Evolutionary conservation across 768 basidiomycete species (phyloP), one percentile per base, ranked within the genome.

Genomic region (Floccularia luteovirens): DNA sequence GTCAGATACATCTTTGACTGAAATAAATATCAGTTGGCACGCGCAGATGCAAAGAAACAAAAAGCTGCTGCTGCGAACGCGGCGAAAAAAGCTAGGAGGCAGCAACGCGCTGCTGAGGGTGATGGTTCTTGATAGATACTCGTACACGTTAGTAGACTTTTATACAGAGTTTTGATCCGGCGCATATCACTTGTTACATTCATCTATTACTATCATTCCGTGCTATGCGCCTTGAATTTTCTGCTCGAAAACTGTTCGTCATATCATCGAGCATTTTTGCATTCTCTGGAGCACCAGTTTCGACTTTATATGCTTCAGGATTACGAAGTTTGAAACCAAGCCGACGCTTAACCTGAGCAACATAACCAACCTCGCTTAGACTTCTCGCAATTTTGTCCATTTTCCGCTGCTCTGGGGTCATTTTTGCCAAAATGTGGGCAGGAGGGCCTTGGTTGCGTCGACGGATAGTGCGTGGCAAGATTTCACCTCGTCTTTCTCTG

Each of bases 1-100:
- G 34, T 38, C 30, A 36, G 11, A 31, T 34, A 8, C 13, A 19
- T 32, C 20, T 31, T 14, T 31, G 2, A 39, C 31, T 31, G 24
- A 22, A 24, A 30, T 10, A 35, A 31, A 42, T 23, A 24, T 43
- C 30, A 79, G 72, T 56, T 45, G 34, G 79, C 76, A 3, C 75
- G 75, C 33, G 84, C 77, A 12, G 84, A 87, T 39, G 82, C 84
- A 1, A 90, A 90, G 61, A 90, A 89, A 63, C 77, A 78, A 2
- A 90, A 90, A 54, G 77, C 82, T 1, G 85, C 85, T 2, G 85
- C 86, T 31, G 89, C 90, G 2, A 92, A 82, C 54, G 90, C 89
- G 28, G 89, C 89, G 8, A 93, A 93, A 68, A 93, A 93, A 66
- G 88, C 88, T 22, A 67, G 86, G 46, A 70, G 86, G 46, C 72